Conservation (phyloP, 1,139 yeast species). For the Suhomyces choctaworum region DNA sequence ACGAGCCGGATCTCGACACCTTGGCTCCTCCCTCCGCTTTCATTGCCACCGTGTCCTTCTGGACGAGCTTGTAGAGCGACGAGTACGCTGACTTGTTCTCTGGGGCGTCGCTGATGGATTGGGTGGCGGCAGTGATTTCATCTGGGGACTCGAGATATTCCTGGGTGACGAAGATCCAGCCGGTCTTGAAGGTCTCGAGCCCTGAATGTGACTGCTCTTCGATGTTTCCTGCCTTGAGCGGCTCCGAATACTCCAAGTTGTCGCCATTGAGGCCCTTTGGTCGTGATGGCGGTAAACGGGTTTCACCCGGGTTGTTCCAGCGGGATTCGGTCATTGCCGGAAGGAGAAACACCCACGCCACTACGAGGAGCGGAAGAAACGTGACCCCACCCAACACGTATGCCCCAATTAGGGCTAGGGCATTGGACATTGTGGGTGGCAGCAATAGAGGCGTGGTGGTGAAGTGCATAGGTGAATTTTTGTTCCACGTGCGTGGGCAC, state of each 20-base stretch:
- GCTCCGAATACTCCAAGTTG: conserved; percentile 8
- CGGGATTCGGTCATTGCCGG: conserved; percentile 32
- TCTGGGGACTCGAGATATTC: conserved; percentile 60
- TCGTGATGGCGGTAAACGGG: no score
- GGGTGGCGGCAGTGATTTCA: conserved; percentile 35
- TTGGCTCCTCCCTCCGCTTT: conserved; percentile 14
- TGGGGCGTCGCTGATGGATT: conserved; percentile 37
- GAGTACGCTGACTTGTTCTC: conserved; percentile 58
- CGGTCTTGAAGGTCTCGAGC: conserved; percentile 63
- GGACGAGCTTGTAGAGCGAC: conserved; percentile 58
- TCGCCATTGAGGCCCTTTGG: conserved; percentile 8
- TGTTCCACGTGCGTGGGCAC: no score
- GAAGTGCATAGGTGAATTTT: no score
- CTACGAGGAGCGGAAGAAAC: conserved; percentile 58
- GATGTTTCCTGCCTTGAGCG: conserved; percentile 58
- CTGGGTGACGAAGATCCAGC: conserved; percentile 83
- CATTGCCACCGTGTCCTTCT: conserved; percentile 26
- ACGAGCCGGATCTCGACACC: conserved; percentile 20
- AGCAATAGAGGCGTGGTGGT: no score
- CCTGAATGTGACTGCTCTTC: conserved; percentile 63
- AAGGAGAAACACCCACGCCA: conserved; percentile 37
- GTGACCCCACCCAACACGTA: conserved; percentile 76
- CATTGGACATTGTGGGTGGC: no score
- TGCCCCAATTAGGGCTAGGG: conserved; percentile 21
- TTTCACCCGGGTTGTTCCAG: no score